These are phyloP conservation scores for Puccinia coronata DNA, from an alignment of 1,284 basidiomycete genomes.

Conservation along the genomic window DNA sequence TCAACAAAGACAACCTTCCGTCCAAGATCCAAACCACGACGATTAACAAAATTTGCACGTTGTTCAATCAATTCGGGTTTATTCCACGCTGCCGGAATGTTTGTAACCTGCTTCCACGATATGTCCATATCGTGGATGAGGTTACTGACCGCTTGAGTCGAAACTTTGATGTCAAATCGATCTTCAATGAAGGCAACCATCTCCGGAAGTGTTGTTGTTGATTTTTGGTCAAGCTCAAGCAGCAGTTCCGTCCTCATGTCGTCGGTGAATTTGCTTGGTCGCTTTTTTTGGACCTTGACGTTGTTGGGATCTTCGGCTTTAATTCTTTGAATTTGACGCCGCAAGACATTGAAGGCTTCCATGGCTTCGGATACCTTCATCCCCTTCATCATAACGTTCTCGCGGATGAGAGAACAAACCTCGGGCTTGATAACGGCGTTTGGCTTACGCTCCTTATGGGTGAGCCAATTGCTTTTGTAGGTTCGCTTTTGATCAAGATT, in stretches of 20 bases:
- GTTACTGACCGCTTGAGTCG: constrained; percentile 13
- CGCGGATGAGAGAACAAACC: not conserved
- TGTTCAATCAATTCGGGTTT: not conserved
- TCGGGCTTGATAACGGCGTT: not conserved
- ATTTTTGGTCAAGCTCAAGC: not conserved
- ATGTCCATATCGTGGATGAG: constrained; percentile 31
- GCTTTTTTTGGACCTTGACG: not conserved
- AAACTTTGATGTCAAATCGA: not conserved
- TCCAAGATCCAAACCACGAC: constrained; percentile 18
- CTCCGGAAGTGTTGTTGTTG: not conserved
- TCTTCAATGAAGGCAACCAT: not conserved
- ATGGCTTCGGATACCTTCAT: not conserved
- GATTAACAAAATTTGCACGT: constrained; percentile 15
- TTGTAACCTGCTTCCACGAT: constrained; percentile 23
- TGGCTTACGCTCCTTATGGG: constrained; percentile 4
- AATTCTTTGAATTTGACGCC: not conserved
- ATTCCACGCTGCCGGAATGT: constrained; percentile 16
- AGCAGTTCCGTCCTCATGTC: constrained; percentile 1
- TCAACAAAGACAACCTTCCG: constrained; percentile 14
- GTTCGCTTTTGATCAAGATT: not conserved
- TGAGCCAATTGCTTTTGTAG: not conserved
- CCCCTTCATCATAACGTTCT: not conserved
- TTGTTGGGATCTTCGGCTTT: not conserved
- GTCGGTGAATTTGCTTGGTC: constrained; percentile 9
- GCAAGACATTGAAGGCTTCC: not conserved